These are phyloP conservation scores for Tagetes patula DNA, from an alignment of 129 eudicot species.

Conservation along the genomic window DNA sequence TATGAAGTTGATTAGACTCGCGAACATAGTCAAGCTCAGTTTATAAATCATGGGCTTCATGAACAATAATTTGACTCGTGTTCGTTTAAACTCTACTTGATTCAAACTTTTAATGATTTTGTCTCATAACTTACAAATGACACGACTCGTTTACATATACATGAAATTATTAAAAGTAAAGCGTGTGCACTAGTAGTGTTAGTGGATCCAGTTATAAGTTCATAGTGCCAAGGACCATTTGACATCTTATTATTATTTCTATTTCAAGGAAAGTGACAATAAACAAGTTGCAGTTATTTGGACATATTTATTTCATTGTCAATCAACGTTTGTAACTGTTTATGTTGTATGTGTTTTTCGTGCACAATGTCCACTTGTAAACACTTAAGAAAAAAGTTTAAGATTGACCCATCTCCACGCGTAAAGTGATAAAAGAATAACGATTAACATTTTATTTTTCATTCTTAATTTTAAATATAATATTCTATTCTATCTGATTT, in stretches of 20 bases:
- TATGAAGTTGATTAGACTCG: too few species aligned
- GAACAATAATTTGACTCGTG: too few species aligned
- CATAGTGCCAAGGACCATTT: slow-evolving; percentile 21
- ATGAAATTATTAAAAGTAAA: slow-evolving; percentile 26
- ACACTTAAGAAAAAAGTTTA: slow-evolving; percentile 3
- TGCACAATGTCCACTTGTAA: slow-evolving; percentile 21
- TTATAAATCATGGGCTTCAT: too few species aligned
- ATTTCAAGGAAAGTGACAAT: slow-evolving; percentile 32
- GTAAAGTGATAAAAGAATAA: slow-evolving; percentile 18
- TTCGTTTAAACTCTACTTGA: too few species aligned
- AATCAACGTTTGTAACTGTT: slow-evolving; percentile 3
- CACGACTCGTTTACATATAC: too few species aligned
- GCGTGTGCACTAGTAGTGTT: slow-evolving; percentile 19
- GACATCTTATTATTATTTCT: slow-evolving; percentile 27
- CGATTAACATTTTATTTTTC: not conserved
- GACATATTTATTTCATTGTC: slow-evolving; percentile 17
- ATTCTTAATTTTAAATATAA: not conserved
- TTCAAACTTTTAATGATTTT: too few species aligned
- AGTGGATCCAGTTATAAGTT: slow-evolving; percentile 25
- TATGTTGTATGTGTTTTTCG: slow-evolving; percentile 6
- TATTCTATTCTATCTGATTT: not conserved
- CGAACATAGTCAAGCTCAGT: too few species aligned
- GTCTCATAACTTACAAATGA: too few species aligned
- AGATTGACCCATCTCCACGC: slow-evolving; percentile 15
- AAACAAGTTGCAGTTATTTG: slow-evolving; percentile 22